Evolutionary conservation across 1,139 yeast genomes (phyloP), one percentile per base, ranked within the genome.

Genomic region (Lodderomyces parapsilosis): DNA sequence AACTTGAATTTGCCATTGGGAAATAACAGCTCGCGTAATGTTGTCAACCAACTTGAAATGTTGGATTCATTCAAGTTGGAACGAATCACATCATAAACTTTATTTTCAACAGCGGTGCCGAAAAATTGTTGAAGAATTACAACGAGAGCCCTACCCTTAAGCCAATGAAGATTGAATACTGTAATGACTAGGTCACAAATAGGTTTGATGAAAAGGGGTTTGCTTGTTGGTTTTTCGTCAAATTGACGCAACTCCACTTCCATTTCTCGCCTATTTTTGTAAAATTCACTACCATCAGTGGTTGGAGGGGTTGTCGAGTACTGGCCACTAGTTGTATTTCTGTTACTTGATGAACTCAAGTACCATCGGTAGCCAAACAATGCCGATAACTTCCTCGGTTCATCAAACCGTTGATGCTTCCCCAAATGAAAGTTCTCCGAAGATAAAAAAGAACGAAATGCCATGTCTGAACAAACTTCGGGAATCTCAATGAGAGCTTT

Each of bases 71-170:
- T 43, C 19, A 24, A 22, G 14, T 34, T 28, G 11, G 30, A 3
- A 6, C 74, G 45, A 59, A 59, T 47, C 57, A 68, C 54, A 54
- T 72, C 60, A 73, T 73, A 51, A 7, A 84, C 75, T 49, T 83
- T 83, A 56, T 80, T 82, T 57, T 91, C 97, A 44, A 90, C 83
- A 0, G 97, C 86, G 2, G 95, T 88, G 0, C 97, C 97, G 42
- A 91, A 74, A 1, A 91, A 62, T 60, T 89, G 96, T 59, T 90
- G 97, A 36, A 90, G 68, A 3, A 91, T 80, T 2, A 89, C 82
- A 33, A 90, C 75, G 4, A 89, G 71, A 0, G 97, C 96, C 40
- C 91, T 71, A 0, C 96, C 97, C 43, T 96, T 68, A 1, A 90
- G 64, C 96, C 96, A 89, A 43, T 83, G 80, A 22, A 88, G 65